phyloP scores from a whole-genome alignment of 2,329 filamentous ascomycete genomes.

The Pseudogymnoascus sp. region DNA sequence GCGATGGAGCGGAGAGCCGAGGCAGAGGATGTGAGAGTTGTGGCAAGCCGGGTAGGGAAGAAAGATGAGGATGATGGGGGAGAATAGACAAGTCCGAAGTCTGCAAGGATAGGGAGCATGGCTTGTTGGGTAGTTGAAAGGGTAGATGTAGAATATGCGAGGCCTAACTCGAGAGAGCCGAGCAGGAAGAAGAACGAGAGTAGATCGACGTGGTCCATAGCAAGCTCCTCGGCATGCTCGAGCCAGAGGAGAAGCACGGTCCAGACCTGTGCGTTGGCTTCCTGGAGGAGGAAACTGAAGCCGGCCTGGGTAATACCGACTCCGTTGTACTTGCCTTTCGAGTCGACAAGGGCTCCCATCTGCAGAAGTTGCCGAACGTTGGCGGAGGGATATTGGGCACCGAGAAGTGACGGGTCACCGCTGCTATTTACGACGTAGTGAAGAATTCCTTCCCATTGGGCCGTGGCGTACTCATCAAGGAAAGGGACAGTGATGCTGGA shows the following conservation, averaged over 20 bases:
- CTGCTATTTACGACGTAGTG: slow-evolving; percentile 87
- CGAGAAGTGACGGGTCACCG: slow-evolving; percentile 41
- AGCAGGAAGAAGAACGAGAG: slow-evolving; percentile 94
- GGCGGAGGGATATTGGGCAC: slow-evolving; percentile 51
- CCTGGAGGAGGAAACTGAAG: slow-evolving; percentile 89
- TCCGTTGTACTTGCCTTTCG: slow-evolving; percentile 33
- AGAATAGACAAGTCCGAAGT: slow-evolving; percentile 86
- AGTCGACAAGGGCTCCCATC: slow-evolving; percentile 70
- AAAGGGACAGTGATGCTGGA: slow-evolving; percentile 58
- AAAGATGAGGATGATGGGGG: slow-evolving; percentile 53
- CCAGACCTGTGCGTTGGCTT: slow-evolving; percentile 96
- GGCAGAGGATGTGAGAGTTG: slow-evolving; percentile 72
- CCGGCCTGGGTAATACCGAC: slow-evolving; percentile 83
- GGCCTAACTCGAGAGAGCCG: slow-evolving; percentile 82
- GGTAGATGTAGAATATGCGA: slow-evolving; percentile 79
- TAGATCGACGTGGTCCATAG: slow-evolving; percentile 85
- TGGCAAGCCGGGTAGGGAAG: slow-evolving; percentile 90
- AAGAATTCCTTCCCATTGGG: slow-evolving; percentile 91
- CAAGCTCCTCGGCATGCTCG: slow-evolving; percentile 61
- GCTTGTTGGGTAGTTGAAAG: slow-evolving; percentile 73
- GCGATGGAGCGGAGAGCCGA: slow-evolving; percentile 61
- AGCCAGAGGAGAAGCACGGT: slow-evolving; percentile 89
- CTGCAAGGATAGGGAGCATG: slow-evolving; percentile 82
- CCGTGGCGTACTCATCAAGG: slow-evolving; percentile 76
- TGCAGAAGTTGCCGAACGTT: slow-evolving; percentile 80